Percentiles rank a stretch among this genome's conserved stretches.
Evolutionary conservation across 1,284 basidiomycete species (phyloP).

Genomic region (Cryptococcus neoformans): DNA sequence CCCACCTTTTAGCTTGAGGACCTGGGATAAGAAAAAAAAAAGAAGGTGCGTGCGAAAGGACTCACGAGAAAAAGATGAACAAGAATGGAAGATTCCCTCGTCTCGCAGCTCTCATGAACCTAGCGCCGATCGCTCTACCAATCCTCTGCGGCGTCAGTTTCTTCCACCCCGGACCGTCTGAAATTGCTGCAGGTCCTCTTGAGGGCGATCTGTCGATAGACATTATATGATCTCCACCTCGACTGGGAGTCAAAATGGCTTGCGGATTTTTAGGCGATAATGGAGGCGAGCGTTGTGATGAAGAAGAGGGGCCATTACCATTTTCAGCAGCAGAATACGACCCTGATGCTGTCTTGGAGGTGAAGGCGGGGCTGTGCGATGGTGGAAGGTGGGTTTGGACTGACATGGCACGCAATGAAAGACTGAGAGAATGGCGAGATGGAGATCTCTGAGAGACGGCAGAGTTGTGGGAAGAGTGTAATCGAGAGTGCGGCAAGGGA

Average conservation of each 20-base stretch:
- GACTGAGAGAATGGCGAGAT: no score
- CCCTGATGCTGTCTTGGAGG: not conserved
- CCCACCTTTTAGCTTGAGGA: not conserved
- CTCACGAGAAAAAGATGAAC: constrained; percentile 38
- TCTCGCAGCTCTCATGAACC: constrained; percentile 22
- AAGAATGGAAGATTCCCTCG: constrained; percentile 38
- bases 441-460: no score
- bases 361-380: not conserved
- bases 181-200: not conserved
- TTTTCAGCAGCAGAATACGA: not conserved
- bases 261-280: not conserved
- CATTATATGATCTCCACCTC: not conserved
- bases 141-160: constrained; percentile 17
- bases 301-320: not conserved
- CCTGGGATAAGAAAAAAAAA: not conserved
- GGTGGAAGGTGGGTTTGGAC: not conserved
- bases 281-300: not conserved
- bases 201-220: not conserved
- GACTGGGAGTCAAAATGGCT: no score
- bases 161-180: not conserved
- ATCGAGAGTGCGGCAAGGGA: no score
- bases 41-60: not conserved
- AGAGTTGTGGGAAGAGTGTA: no score
- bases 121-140: constrained; percentile 27
- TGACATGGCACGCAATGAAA: no score